Evolutionary conservation across 257 asterid genomes (phyloP), one percentile per base, ranked within the genome.

Genomic region (Fraxinus pennsylvanica): DNA sequence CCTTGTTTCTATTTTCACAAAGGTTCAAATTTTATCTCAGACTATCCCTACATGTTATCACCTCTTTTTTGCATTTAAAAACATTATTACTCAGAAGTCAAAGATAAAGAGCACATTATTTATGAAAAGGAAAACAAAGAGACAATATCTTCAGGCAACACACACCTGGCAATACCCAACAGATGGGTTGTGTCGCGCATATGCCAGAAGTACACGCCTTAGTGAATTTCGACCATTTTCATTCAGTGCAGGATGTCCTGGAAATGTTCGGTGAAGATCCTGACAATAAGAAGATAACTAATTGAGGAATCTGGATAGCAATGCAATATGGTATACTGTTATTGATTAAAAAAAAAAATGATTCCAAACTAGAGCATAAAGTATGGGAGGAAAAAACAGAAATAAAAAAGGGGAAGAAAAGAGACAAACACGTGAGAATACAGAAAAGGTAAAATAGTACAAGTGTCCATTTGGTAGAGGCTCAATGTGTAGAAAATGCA

Each of bases 211-310:
- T 75, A 94, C 86, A 74, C 96, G 97, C 82, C 98, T 84, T 50
- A 94, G 85, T 75, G 97, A 92, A 82, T 89, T 80, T 86, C 97
- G 85, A 33, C 98, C 98, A 75, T 85, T 86, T 74, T 94, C 97
- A 85, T 94, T 86, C 81, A 94, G 79, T 22, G 97, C 98, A 59
- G 98, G 97, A 87, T 94, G 98, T 67, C 96, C 97, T 3, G 98
- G 98, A 88, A 94, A 94, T 81, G 98, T 94, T 84, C 98, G 90
- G 69, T 92, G 88, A 81, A 94, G 90, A 87, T 94, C 98, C 98
- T 94, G 93, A 68, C 78, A 76, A 65, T 52, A 73, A 72, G 36
- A 81, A 41, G 71, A 83, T 74, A 86, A 88, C 77, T 79, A 69
- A n/a, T 43, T 57, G 47, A 38, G 72, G 72, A 79, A 80, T 74